phyloP scores from a whole-genome alignment of 441 rosid genomes.

The Bruguiera hainesii region DNA sequence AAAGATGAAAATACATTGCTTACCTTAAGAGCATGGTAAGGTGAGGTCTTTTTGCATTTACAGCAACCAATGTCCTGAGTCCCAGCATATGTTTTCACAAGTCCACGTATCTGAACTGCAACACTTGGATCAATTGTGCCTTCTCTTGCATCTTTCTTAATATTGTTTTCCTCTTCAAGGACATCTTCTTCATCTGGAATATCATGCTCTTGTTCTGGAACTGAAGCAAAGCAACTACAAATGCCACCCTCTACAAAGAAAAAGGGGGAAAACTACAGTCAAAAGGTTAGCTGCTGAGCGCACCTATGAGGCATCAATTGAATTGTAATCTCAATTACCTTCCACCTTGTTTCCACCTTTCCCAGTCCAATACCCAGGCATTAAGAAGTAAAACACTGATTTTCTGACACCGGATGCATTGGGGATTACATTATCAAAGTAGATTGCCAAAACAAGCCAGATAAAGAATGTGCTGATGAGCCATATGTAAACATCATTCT shows the following conservation, averaged over 20 bases:
- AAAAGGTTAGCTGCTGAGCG: conserved; percentile 16
- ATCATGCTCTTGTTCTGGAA: conserved; percentile 47
- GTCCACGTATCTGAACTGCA: conserved; percentile 88
- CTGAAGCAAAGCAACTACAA: conserved; percentile 71
- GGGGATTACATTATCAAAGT: conserved; percentile 81
- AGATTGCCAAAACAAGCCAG: conserved; percentile 76
- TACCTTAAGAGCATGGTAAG: conserved; percentile 88
- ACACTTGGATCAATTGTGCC: conserved; percentile 47
- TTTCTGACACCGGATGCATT: conserved; percentile 84
- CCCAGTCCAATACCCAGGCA: conserved; percentile 87
- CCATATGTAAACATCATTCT: conserved; percentile 73
- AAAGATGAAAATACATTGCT: conserved; percentile 12
- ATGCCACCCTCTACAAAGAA: conserved; percentile 66
- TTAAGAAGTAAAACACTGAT: conserved; percentile 62
- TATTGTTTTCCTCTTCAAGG: conserved; percentile 72
- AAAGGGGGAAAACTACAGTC: conserved; percentile 18
- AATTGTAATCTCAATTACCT: conserved; percentile 45
- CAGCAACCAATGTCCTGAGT: conserved; percentile 51
- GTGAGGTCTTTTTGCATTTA: conserved; percentile 69
- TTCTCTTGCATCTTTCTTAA: conserved; percentile 51
- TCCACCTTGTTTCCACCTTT: conserved; percentile 60
- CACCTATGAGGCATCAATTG: conserved; percentile 2
- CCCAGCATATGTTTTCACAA: conserved; percentile 83
- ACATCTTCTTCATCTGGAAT: conserved; percentile 84
- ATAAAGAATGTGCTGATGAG: conserved; percentile 50